Percentiles rank a stretch among this genome's conserved stretches.
Evolutionary conservation across 352 stramenopile genomes (phyloP).

Genomic region (Aphanomyces euteiches): DNA sequence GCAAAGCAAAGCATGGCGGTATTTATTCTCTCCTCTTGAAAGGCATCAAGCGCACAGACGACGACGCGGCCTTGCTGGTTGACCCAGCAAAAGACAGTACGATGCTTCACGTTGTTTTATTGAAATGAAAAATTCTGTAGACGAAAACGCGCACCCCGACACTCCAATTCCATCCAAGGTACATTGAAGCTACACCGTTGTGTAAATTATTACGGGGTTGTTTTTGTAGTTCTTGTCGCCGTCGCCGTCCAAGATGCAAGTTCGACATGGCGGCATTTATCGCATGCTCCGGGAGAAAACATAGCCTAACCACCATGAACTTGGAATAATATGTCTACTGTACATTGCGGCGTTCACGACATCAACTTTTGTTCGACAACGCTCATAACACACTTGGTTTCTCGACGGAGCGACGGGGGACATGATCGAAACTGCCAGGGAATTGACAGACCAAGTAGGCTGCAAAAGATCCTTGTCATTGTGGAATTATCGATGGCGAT

Average conservation of each 20-base stretch:
- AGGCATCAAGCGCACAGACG: constrained; percentile 46
- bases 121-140: constrained; percentile 21
- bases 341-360: too few relatives aligned
- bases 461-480: too few relatives aligned
- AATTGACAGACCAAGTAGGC: too few relatives aligned
- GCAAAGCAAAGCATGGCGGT: constrained; percentile 63
- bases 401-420: too few relatives aligned
- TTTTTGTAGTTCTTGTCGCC: constrained; percentile 28
- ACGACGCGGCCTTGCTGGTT: constrained; percentile 33
- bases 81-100: not conserved
- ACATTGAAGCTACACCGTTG: not conserved
- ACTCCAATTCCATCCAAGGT: constrained; percentile 24
- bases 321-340: too few relatives aligned
- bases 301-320: not conserved
- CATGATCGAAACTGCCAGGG: too few relatives aligned
- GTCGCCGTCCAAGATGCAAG: constrained; percentile 41
- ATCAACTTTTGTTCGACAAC: too few relatives aligned
- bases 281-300: constrained; percentile 45
- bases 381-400: too few relatives aligned
- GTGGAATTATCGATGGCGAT: too few relatives aligned
- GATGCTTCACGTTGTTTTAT: not conserved
- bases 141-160: constrained; percentile 3
- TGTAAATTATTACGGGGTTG: too few relatives aligned
- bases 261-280: constrained; percentile 70
- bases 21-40: constrained; percentile 70